A percentile compares a stretch with the other conserved stretches of the same genome.
Conservation (phyloP, 2,329 filamentous ascomycete genomes). For the Colletotrichum australisinense region DNA sequence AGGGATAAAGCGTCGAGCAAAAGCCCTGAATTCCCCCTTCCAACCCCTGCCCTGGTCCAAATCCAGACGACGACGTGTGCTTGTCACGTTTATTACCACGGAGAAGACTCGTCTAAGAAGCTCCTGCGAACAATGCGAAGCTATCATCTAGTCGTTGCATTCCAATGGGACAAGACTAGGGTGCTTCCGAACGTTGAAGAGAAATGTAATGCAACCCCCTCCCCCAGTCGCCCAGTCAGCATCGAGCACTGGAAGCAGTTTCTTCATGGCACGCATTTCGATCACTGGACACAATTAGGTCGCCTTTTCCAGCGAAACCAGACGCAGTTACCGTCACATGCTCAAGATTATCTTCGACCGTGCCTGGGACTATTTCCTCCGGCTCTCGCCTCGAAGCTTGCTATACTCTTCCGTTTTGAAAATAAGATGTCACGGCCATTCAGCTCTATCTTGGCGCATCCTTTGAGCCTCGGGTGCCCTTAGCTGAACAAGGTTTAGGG, state of each 20-base stretch:
- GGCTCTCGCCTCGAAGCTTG: conserved; percentile 3
- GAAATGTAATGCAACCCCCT: background rate
- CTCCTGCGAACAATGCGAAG: background rate
- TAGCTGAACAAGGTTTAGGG: conserved; percentile 2
- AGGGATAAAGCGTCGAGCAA: conserved; percentile 33
- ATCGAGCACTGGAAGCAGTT: background rate
- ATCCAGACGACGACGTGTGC: conserved; percentile 22
- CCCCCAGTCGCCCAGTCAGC: background rate
- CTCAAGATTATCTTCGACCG: background rate
- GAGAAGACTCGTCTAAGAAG: background rate
- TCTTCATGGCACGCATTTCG: conserved; percentile 18
- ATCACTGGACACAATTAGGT: background rate
- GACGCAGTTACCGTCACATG: conserved; percentile 17
- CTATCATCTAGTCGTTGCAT: background rate
- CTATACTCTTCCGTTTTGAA: conserved; percentile 5
- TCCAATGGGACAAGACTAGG: background rate
- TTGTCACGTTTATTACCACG: background rate
- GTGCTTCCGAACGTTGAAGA: background rate
- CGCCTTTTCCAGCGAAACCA: background rate
- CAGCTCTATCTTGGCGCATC: background rate
- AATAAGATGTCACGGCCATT: background rate
- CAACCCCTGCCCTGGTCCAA: conserved; percentile 21
- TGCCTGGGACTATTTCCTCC: background rate
- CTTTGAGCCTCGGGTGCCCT: background rate
- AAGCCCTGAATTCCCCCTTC: conserved; percentile 25